phyloP scores from a whole-genome alignment of 768 basidiomycete species.

The Russula olivacea region DNA sequence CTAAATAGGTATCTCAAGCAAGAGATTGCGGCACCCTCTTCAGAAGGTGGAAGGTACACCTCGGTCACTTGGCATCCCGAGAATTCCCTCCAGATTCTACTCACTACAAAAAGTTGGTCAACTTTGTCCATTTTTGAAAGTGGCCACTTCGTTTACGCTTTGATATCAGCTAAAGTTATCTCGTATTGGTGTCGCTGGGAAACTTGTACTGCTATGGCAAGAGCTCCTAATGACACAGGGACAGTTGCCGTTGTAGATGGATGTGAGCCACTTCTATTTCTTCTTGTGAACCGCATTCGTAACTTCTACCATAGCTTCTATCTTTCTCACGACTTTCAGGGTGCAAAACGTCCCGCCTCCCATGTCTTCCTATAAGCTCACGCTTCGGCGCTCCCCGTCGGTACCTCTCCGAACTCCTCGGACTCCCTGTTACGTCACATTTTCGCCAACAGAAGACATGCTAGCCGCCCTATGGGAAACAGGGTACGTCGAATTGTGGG shows the following conservation, averaged over 20 bases:
- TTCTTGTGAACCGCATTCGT: not conserved
- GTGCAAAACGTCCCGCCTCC: conserved; percentile 97
- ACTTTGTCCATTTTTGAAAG: not conserved
- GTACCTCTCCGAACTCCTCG: conserved; percentile 46
- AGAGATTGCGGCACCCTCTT: conserved; percentile 50
- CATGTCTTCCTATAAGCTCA: conserved; percentile 65
- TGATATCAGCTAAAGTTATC: conserved; percentile 44
- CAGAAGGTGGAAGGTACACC: conserved; percentile 52
- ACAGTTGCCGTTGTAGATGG: conserved; percentile 88
- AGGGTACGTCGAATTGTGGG: conserved; percentile 66
- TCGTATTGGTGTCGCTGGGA: conserved; percentile 73
- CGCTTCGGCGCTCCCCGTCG: conserved; percentile 26
- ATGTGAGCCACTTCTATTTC: conserved; percentile 42
- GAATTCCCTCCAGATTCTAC: conserved; percentile 51
- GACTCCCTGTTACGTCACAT: conserved; percentile 60
- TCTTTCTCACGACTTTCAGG: conserved; percentile 89
- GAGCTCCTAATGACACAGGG: conserved; percentile 70
- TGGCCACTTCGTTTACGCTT: not conserved
- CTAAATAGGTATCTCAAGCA: conserved; percentile 83
- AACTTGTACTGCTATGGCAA: conserved; percentile 53
- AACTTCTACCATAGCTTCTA: conserved; percentile 43
- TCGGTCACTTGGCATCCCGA: conserved; percentile 88
- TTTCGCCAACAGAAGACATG: conserved; percentile 51
- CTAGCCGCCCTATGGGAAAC: conserved; percentile 65
- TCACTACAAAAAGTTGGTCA: conserved; percentile 60